Evolutionary conservation across 257 asterid species (phyloP).

Genomic region (Parsonsia alboflavescens): DNA sequence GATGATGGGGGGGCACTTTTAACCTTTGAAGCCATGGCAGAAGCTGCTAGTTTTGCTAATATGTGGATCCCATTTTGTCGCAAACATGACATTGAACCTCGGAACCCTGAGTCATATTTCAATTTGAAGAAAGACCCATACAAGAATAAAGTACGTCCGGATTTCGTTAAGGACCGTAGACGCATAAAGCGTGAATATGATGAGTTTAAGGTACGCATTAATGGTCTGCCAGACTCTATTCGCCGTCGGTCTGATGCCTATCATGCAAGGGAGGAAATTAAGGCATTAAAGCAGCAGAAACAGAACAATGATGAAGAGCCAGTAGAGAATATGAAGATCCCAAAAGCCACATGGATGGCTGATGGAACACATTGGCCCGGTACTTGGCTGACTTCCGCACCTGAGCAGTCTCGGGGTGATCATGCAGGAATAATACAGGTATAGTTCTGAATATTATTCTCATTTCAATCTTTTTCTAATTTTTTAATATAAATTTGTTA

Average conservation of each 20-base stretch:
- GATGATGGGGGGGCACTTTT: conserved; percentile 79
- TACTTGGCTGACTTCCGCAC: conserved; percentile 52
- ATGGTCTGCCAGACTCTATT: conserved; percentile 59
- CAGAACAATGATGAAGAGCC: conserved; percentile 57
- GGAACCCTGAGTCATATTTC: conserved; percentile 63
- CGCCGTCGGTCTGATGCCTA: conserved; percentile 67
- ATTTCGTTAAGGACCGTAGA: conserved; percentile 68
- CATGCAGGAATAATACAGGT: conserved; percentile 84
- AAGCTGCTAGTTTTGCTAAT: conserved; percentile 71
- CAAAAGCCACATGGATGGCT: conserved; percentile 79
- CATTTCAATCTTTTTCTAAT: conserved; percentile 6
- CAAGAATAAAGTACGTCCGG: conserved; percentile 55
- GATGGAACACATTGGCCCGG: conserved; percentile 91
- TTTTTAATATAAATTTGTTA: background rate
- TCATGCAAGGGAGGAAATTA: conserved; percentile 67
- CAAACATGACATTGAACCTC: conserved; percentile 62
- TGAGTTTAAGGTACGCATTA: conserved; percentile 73
- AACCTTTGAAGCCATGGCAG: conserved; percentile 80
- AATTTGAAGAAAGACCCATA: conserved; percentile 64
- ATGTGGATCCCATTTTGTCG: conserved; percentile 78
- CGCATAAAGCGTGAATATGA: conserved; percentile 72
- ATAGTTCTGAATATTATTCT: conserved; percentile 10
- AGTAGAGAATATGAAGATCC: conserved; percentile 41
- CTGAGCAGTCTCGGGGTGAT: conserved; percentile 64
- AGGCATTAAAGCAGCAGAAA: conserved; percentile 56